Evolutionary conservation across 2,329 filamentous ascomycete genomes (phyloP).

Genomic region (Gaeumannomyces tritici): DNA sequence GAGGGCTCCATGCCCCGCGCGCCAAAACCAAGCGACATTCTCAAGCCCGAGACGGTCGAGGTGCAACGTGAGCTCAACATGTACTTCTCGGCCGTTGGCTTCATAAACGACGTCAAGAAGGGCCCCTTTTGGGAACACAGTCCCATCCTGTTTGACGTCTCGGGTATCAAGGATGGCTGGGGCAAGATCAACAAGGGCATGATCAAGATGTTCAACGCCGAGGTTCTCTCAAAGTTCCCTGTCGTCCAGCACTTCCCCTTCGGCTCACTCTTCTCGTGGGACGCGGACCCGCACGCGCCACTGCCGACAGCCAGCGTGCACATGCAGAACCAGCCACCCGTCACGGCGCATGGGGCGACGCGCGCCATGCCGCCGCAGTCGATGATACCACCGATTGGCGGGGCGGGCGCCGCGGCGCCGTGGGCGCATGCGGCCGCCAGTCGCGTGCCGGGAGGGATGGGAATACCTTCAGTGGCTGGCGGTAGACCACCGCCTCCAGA

Average conservation of each 20-base stretch:
- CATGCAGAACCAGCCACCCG: slow-evolving; percentile 41
- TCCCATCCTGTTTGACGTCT: slow-evolving; percentile 88
- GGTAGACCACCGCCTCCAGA: slow-evolving; percentile 5
- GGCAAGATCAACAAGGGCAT: slow-evolving; percentile 98
- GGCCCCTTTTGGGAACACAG: slow-evolving; percentile 98
- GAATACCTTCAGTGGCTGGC: slow-evolving; percentile 5
- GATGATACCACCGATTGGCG: background rate
- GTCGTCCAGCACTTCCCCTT: slow-evolving; percentile 96
- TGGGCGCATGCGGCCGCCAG: slow-evolving; percentile 15
- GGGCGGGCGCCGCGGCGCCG: slow-evolving; percentile 13
- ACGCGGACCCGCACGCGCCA: slow-evolving; percentile 52
- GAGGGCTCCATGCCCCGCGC: slow-evolving; percentile 69
- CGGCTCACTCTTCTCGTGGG: slow-evolving; percentile 72
- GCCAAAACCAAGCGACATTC: slow-evolving; percentile 62
- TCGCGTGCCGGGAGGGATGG: slow-evolving; percentile 21
- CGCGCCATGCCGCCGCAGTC: background rate
- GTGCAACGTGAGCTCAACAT: slow-evolving; percentile 60
- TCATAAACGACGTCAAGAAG: slow-evolving; percentile 94
- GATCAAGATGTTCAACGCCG: slow-evolving; percentile 98
- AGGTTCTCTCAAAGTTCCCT: slow-evolving; percentile 92
- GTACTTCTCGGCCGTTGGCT: slow-evolving; percentile 93
- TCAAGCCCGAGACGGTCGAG: slow-evolving; percentile 54
- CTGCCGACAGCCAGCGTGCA: slow-evolving; percentile 42
- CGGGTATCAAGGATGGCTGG: slow-evolving; percentile 87
- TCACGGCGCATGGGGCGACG: slow-evolving; percentile 1